Conservation (phyloP, 2,329 filamentous ascomycete species). For the Aspergillus arachidicola region DNA sequence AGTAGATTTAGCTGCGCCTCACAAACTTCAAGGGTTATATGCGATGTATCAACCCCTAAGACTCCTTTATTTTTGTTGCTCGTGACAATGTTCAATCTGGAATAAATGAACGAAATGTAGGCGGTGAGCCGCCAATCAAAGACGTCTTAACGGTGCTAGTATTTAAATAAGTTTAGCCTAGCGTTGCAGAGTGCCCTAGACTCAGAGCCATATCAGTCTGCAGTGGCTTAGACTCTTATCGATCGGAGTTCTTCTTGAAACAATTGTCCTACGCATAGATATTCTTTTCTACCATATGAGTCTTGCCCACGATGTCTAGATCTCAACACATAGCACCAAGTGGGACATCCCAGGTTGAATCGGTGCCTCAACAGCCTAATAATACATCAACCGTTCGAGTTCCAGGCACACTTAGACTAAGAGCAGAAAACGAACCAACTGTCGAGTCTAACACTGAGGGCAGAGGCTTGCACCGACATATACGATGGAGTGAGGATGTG, state of each 20-base stretch:
- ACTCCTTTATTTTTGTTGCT: neutral
- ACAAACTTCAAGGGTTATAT: neutral
- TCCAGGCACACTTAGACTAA: conserved; percentile 34
- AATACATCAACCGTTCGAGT: conserved; percentile 26
- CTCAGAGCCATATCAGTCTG: neutral
- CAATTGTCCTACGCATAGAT: neutral
- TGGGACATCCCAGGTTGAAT: conserved; percentile 29
- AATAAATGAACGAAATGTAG: neutral
- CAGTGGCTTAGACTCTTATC: neutral
- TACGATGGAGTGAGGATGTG: conserved; percentile 91
- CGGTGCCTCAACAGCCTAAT: conserved; percentile 25
- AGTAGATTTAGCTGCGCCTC: neutral
- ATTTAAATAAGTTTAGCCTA: neutral
- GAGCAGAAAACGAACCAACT: conserved; percentile 27
- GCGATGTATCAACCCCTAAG: neutral
- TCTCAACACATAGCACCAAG: conserved; percentile 31
- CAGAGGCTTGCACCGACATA: conserved; percentile 57
- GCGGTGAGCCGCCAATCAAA: neutral
- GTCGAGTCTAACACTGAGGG: conserved; percentile 13
- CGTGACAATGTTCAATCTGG: neutral
- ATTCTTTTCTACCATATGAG: neutral
- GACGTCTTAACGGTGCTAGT: neutral
- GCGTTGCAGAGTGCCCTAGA: neutral
- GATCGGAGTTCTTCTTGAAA: neutral
- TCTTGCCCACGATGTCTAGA: conserved; percentile 36